Conservation (phyloP, 2,329 filamentous ascomycete genomes). For the Pleochaeta shiraiana region DNA sequence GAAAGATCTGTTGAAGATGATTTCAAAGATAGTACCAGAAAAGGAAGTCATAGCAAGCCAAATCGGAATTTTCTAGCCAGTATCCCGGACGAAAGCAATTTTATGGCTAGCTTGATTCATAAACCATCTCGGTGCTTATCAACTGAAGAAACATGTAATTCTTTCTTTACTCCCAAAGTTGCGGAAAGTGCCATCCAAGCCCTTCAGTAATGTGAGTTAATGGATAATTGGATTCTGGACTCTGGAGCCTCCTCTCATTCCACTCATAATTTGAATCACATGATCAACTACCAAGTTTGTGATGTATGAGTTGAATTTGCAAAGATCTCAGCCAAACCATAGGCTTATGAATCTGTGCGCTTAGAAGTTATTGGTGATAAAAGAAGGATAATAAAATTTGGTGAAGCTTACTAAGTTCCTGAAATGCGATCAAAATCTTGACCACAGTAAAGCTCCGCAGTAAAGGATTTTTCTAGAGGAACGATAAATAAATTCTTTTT, state of each 20-base stretch:
- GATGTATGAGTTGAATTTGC: not conserved
- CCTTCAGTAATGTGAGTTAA: not conserved
- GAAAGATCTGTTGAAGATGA: not conserved
- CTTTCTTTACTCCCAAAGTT: not conserved
- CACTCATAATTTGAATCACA: not conserved
- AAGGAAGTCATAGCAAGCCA: not conserved
- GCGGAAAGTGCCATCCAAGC: not conserved
- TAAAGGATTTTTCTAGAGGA: not conserved
- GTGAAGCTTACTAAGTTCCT: not conserved
- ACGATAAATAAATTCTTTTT: not conserved
- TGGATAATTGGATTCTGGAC: not conserved
- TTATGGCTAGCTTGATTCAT: not conserved
- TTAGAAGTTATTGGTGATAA: not conserved
- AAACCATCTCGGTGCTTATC: not conserved
- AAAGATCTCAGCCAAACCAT: not conserved
- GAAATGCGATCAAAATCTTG: not conserved
- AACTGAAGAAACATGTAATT: not conserved
- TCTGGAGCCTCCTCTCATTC: not conserved
- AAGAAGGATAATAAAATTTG: not conserved
- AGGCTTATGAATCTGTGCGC: not conserved
- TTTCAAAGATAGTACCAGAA: not conserved
- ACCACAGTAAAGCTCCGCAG: not conserved
- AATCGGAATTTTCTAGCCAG: not conserved
- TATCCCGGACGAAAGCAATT: not conserved
- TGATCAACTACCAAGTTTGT: not conserved